phyloP scores from a whole-genome alignment of 2,329 filamentous ascomycete genomes.

The Dactylellina leptospora region DNA sequence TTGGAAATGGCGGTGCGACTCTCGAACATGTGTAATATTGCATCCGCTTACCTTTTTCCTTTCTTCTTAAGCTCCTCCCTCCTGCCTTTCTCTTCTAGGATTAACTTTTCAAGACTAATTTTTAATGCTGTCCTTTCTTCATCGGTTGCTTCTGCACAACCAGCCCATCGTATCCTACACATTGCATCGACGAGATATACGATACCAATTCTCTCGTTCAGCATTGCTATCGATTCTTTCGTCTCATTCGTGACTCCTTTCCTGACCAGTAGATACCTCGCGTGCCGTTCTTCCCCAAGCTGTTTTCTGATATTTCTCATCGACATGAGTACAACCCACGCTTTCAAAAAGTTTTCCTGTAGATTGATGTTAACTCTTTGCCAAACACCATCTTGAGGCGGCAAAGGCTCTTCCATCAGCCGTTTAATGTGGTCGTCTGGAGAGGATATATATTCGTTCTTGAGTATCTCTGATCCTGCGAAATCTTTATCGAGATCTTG shows the following conservation, averaged over 20 bases:
- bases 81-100: constrained; percentile 65
- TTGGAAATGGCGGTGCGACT: constrained; percentile 1
- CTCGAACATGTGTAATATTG: neutral
- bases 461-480: constrained; percentile 24
- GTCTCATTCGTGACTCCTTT: constrained; percentile 71
- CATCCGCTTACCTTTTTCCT: constrained; percentile 58
- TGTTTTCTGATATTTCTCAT: constrained; percentile 67
- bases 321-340: constrained; percentile 66
- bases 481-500: constrained; percentile 63
- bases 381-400: constrained; percentile 63
- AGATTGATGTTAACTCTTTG: constrained; percentile 89
- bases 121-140: constrained; percentile 74
- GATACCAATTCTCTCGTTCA: constrained; percentile 93
- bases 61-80: constrained; percentile 54
- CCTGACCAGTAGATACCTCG: constrained; percentile 68
- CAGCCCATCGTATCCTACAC: constrained; percentile 93
- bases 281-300: constrained; percentile 67
- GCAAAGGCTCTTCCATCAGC: constrained; percentile 20
- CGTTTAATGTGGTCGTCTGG: constrained; percentile 47
- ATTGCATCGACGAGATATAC: constrained; percentile 87
- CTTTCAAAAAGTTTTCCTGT: constrained; percentile 76
- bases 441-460: constrained; percentile 40
- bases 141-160: constrained; percentile 74
- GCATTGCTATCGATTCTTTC: constrained; percentile 71
- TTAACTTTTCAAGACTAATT: constrained; percentile 70